Conservation (phyloP, 805 yeast genomes). For the Wickerhamomyces hampshirensis region DNA sequence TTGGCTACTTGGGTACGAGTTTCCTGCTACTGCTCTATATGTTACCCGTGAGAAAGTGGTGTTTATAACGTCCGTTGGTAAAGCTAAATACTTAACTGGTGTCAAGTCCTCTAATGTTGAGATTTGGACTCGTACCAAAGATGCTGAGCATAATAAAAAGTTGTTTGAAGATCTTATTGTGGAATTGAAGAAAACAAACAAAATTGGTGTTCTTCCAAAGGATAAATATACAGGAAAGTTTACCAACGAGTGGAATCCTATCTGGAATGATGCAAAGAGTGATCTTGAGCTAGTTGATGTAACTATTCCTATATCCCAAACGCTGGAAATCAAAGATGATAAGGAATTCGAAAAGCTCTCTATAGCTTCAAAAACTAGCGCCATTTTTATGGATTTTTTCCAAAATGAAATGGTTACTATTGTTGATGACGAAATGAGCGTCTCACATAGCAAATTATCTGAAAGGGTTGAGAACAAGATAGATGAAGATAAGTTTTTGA, state of each 20-base stretch:
- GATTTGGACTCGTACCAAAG: constrained; percentile 77
- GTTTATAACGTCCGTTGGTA: constrained; percentile 76
- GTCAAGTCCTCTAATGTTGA: constrained; percentile 44
- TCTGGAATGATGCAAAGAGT: constrained; percentile 34
- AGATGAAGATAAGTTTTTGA: constrained; percentile 70
- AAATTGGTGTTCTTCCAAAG: constrained; percentile 65
- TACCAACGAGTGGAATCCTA: constrained; percentile 68
- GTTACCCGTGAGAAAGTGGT: constrained; percentile 55
- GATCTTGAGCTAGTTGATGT: constrained; percentile 47
- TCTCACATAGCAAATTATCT: constrained; percentile 66
- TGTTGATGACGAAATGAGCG: constrained; percentile 80
- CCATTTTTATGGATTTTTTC: constrained; percentile 74
- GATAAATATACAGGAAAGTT: constrained; percentile 83
- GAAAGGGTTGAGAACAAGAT: constrained; percentile 77
- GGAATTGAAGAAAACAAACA: constrained; percentile 39
- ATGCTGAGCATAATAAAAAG: constrained; percentile 65
- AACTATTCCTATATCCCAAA: constrained; percentile 45
- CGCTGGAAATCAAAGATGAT: constrained; percentile 73
- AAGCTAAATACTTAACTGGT: constrained; percentile 71
- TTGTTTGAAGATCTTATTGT: constrained; percentile 53
- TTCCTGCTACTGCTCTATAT: constrained; percentile 81
- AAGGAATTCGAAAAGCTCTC: constrained; percentile 63
- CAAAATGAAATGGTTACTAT: constrained; percentile 83
- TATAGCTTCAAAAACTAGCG: constrained; percentile 72
- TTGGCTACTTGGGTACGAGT: constrained; percentile 93